Percentiles rank a stretch among this genome's conserved stretches.
phyloP scores from a whole-genome alignment of 345 rosid species.

The Hibiscus trionum region DNA sequence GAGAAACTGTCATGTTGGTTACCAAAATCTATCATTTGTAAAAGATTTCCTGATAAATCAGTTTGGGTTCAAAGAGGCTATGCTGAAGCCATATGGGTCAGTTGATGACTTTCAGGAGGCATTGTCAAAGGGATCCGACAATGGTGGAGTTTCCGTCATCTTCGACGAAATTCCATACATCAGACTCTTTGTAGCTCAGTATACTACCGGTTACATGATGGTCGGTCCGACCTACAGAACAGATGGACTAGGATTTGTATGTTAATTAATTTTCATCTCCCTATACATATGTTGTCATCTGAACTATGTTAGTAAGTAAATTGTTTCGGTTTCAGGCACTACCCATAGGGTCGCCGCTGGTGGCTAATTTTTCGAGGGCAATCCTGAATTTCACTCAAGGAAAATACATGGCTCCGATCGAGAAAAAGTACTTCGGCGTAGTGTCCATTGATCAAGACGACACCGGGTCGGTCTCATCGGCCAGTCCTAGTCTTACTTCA shows the following conservation, averaged over 20 bases:
- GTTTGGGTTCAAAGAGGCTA: not conserved
- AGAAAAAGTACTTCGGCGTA: not conserved
- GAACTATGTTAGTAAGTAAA: not conserved
- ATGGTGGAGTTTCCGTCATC: conserved; percentile 3
- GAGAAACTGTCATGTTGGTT: not conserved
- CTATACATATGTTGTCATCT: not conserved
- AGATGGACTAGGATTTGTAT: conserved; percentile 6
- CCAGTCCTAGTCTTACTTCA: conserved; percentile 3
- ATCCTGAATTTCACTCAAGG: conserved; percentile 3
- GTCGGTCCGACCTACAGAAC: not conserved
- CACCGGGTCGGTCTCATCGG: not conserved
- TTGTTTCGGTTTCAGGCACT: not conserved
- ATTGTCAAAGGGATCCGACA: not conserved
- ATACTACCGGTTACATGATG: not conserved
- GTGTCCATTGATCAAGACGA: not conserved
- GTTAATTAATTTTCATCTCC: not conserved
- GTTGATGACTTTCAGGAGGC: not conserved
- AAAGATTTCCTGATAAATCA: not conserved
- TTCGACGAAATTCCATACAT: conserved; percentile 2
- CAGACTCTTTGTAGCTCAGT: not conserved
- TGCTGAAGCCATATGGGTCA: not conserved
- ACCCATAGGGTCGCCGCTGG: not conserved
- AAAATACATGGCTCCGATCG: not conserved
- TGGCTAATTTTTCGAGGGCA: not conserved
- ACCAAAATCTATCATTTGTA: not conserved